A percentile compares a stretch with the other conserved stretches of the same genome.
Conservation (phyloP, 2,329 filamentous ascomycete genomes). For the Penicillium expansum region DNA sequence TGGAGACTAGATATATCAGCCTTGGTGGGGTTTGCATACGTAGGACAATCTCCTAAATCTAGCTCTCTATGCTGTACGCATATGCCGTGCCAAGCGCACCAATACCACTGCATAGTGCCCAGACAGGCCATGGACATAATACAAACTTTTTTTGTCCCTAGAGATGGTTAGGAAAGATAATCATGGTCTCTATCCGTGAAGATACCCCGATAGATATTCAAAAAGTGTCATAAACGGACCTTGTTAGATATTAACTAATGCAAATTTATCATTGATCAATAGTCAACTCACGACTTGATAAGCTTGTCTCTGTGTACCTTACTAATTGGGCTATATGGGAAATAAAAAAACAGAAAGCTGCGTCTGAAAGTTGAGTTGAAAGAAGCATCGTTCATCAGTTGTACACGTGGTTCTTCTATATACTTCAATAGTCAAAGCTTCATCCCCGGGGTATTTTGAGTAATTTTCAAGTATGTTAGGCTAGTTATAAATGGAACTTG, state of each 20-base stretch:
- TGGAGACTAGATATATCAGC: too few relatives aligned
- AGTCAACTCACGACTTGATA: not conserved
- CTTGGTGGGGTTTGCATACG: not conserved
- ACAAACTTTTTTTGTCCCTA: too few relatives aligned
- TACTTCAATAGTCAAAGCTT: not conserved
- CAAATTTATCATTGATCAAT: not conserved
- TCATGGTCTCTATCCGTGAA: not conserved
- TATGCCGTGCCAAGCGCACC: too few relatives aligned
- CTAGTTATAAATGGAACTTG: not conserved
- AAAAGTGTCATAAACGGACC: not conserved
- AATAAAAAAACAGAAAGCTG: not conserved
- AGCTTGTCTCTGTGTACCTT: not conserved
- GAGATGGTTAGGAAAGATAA: too few relatives aligned
- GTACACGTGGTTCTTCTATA: not conserved
- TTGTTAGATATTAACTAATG: not conserved
- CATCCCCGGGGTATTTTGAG: too few relatives aligned
- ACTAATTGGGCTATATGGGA: not conserved
- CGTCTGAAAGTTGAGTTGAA: not conserved
- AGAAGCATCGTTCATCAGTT: not conserved
- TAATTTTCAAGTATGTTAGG: too few relatives aligned
- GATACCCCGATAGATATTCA: not conserved
- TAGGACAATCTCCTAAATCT: not conserved
- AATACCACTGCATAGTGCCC: too few relatives aligned
- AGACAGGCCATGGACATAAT: too few relatives aligned
- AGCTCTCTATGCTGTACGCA: too few relatives aligned